Conservation (phyloP, 164 flowering plant genomes). For the Pachysandra terminalis region DNA sequence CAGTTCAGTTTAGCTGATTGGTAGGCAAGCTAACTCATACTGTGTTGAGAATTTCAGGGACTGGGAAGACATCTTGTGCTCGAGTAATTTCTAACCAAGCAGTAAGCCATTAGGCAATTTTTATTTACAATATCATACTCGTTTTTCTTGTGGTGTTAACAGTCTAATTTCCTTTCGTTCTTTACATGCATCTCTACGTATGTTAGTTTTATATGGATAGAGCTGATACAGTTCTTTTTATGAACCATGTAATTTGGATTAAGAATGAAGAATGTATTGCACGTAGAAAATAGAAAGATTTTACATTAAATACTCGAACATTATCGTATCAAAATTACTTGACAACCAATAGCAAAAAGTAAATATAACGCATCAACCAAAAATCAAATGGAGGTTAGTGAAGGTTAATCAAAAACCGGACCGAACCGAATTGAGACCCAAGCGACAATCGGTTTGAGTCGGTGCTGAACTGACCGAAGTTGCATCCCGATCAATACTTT, state of each 20-base stretch:
- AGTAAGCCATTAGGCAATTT: constrained; percentile 36
- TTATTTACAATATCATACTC: background rate
- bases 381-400: no score
- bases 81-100: constrained; percentile 94
- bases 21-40: constrained; percentile 2
- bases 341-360: background rate
- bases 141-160: background rate
- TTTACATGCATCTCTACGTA: background rate
- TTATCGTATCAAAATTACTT: no score
- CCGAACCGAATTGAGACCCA: no score
- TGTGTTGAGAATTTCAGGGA: constrained; percentile 45
- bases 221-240: background rate
- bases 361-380: no score
- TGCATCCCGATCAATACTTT: no score
- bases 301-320: no score
- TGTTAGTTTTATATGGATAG: background rate
- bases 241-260: background rate
- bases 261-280: background rate
- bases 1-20: background rate
- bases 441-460: no score
- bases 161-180: background rate
- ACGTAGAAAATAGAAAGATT: background rate
- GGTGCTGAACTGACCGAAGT: no score
- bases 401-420: no score
- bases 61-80: constrained; percentile 98